Evolutionary conservation across 1,139 yeast genomes (phyloP).

Genomic region (Debaryomyces robertsiae): DNA sequence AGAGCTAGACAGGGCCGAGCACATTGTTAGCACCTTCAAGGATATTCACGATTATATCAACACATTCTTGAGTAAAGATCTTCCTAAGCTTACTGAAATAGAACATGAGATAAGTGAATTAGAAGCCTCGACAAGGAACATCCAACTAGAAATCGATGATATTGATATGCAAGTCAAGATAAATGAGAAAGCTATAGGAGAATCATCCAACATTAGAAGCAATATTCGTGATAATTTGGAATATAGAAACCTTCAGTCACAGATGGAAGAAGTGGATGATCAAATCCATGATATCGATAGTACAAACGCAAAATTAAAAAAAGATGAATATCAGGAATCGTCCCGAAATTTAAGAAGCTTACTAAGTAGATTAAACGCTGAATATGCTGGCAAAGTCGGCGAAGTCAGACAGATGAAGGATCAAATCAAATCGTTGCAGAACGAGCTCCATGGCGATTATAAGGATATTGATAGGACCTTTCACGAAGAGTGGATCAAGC

Average conservation of each 20-base stretch:
- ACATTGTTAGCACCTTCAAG: conserved; percentile 11
- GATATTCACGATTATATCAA: conserved; percentile 4
- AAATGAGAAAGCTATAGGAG: conserved; percentile 35
- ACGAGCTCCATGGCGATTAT: conserved; percentile 71
- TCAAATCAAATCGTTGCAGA: conserved; percentile 58
- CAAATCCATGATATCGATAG: conserved; percentile 41
- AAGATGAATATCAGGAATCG: conserved; percentile 63
- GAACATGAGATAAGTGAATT: conserved; percentile 40
- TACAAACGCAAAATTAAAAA: conserved; percentile 64
- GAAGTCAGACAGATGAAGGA: conserved; percentile 82
- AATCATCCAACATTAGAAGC: conserved; percentile 38
- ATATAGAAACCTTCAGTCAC: conserved; percentile 31
- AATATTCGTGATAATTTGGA: conserved; percentile 46
- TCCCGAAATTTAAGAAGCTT: conserved; percentile 56
- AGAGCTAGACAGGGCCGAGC: conserved; percentile 5
- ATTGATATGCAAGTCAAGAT: conserved; percentile 19
- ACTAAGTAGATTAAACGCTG: conserved; percentile 61
- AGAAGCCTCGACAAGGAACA: conserved; percentile 17
- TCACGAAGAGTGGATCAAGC: conserved; percentile 70
- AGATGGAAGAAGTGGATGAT: conserved; percentile 30
- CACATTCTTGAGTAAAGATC: conserved; percentile 15
- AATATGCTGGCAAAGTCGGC: conserved; percentile 78
- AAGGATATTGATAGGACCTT: conserved; percentile 64
- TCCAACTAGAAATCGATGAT: conserved; percentile 9
- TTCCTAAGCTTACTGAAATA: conserved; percentile 24